phyloP scores from a whole-genome alignment of 2,329 filamentous ascomycete genomes.

The Diaporthe vaccinii region DNA sequence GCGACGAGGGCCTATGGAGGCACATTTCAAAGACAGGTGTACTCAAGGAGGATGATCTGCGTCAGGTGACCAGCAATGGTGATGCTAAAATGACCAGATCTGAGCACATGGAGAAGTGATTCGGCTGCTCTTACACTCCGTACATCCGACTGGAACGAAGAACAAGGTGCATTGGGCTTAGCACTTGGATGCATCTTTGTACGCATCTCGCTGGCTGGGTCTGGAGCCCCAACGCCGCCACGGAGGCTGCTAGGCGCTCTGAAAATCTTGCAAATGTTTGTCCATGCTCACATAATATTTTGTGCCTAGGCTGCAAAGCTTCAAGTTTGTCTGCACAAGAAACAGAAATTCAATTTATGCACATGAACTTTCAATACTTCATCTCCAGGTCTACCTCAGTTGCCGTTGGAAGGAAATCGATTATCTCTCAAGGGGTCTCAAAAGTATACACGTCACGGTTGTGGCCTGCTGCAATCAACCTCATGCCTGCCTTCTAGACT shows the following conservation, averaged over 20 bases:
- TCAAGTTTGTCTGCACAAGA: not conserved
- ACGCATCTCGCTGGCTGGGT: fast-evolving
- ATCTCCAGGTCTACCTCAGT: not conserved
- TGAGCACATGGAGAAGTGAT: conserved; percentile 9
- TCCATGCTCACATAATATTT: not conserved
- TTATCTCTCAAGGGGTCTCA: not conserved
- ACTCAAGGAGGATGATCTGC: conserved; percentile 44
- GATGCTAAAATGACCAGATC: conserved; percentile 14
- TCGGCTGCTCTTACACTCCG: not conserved
- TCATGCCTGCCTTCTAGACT: conserved; percentile 6
- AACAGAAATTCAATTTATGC: not conserved
- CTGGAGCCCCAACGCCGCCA: not conserved
- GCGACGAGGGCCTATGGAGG: conserved; percentile 62
- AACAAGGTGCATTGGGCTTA: not conserved
- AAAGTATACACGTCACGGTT: not conserved
- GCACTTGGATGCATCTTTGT: too few species aligned
- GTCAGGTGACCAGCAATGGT: conserved; percentile 29
- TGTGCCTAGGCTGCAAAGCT: not conserved
- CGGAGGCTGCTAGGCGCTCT: not conserved
- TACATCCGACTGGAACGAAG: too few species aligned
- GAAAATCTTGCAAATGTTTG: not conserved
- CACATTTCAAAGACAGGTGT: conserved; percentile 55
- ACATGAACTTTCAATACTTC: not conserved
- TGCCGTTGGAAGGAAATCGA: not conserved
- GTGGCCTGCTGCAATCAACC: not conserved